These are phyloP conservation scores for Lyophyllum decastes DNA, from an alignment of 768 basidiomycete species.

Conservation along the genomic window DNA sequence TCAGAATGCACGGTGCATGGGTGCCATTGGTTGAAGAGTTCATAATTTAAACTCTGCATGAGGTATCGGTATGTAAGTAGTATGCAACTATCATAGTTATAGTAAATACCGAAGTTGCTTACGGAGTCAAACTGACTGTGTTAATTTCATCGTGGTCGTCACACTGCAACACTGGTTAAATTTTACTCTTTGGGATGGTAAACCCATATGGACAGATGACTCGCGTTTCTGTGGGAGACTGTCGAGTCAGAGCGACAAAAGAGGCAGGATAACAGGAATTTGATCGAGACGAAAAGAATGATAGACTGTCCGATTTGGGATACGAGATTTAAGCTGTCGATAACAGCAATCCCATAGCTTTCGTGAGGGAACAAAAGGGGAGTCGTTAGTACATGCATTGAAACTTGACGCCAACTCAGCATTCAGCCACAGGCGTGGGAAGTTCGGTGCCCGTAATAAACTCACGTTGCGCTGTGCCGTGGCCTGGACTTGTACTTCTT, in stretches of 20 bases:
- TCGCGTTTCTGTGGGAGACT: constrained; percentile 5
- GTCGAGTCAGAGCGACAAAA: constrained; percentile 17
- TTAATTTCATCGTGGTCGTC: too few relatives aligned
- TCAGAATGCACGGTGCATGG: too few relatives aligned
- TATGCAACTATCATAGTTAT: too few relatives aligned
- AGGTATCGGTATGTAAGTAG: too few relatives aligned
- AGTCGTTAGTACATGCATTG: too few relatives aligned
- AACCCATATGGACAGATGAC: constrained; percentile 5
- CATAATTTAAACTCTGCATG: too few relatives aligned
- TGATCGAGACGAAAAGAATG: constrained; percentile 15
- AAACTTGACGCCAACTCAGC: too few relatives aligned
- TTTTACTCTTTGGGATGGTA: background rate
- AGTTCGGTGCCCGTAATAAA: background rate
- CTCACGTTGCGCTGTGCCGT: background rate
- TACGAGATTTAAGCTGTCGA: background rate
- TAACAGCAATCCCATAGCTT: background rate
- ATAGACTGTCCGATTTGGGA: background rate
- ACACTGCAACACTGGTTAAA: too few relatives aligned
- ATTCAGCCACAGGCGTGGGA: constrained; percentile 13
- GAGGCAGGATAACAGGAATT: constrained; percentile 1
- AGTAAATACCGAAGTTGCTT: too few relatives aligned
- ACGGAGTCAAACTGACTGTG: too few relatives aligned
- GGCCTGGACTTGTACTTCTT: constrained; percentile 7
- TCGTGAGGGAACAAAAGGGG: too few relatives aligned
- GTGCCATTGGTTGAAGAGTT: too few relatives aligned